Conservation (phyloP, 176 grass and related monocot genomes). For the Eragrostis curvula region DNA sequence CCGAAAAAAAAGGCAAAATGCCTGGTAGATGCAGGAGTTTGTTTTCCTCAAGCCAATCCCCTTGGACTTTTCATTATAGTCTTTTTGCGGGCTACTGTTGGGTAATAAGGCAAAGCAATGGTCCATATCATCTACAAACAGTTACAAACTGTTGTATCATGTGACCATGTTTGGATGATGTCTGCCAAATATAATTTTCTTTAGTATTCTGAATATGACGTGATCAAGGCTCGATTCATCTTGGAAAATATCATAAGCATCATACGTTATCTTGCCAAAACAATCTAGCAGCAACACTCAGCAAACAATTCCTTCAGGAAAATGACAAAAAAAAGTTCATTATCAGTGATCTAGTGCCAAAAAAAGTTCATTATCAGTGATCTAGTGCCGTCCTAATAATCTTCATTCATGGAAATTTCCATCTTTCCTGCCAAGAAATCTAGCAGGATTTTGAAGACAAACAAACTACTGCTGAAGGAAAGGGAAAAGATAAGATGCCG, state of each 20-base stretch:
- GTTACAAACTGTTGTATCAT: slow-evolving; percentile 16
- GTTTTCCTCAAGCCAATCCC: background rate
- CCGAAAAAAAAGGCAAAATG: no score
- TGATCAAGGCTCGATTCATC: background rate
- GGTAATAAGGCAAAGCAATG: background rate
- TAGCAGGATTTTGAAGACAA: background rate
- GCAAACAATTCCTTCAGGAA: background rate
- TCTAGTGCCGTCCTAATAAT: background rate
- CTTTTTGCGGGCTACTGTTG: background rate
- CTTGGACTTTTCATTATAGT: background rate
- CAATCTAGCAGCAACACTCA: background rate
- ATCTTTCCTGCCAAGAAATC: background rate
- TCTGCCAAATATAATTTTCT: background rate
- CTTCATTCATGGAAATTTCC: background rate
- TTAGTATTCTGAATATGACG: background rate
- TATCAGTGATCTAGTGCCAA: background rate
- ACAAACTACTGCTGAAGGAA: background rate
- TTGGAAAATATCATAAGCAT: background rate
- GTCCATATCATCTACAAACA: slow-evolving; percentile 25
- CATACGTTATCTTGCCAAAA: slow-evolving; percentile 15
- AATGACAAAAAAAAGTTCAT: background rate
- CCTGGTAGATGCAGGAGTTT: background rate
- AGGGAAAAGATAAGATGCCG: background rate
- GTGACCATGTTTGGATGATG: slow-evolving; percentile 20
- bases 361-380: background rate